A percentile compares a stretch with the other conserved stretches of the same genome.
Conservation (phyloP, 2,329 filamentous ascomycete genomes). For the Dactylellina drechsleri region DNA sequence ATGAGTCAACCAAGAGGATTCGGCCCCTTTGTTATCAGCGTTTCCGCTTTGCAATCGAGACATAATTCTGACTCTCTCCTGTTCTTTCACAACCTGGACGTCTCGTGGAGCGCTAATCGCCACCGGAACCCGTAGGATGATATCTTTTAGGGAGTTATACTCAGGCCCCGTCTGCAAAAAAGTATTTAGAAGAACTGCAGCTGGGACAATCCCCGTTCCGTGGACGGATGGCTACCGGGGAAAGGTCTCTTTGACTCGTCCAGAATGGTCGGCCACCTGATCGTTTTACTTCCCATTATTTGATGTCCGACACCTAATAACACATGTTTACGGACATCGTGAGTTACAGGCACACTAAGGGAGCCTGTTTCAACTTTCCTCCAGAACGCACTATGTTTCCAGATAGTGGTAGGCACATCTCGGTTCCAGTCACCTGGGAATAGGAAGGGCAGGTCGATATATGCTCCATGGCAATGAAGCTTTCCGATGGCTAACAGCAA, state of each 20-base stretch:
- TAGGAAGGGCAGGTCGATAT: slow-evolving; percentile 59
- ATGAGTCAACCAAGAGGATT: background rate
- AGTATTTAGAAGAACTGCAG: slow-evolving; percentile 63
- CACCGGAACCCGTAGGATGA: slow-evolving; percentile 61
- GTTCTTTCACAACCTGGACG: slow-evolving; percentile 61
- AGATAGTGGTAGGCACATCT: slow-evolving; percentile 58
- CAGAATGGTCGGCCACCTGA: slow-evolving; percentile 56
- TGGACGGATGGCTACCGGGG: slow-evolving; percentile 62
- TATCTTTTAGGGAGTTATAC: slow-evolving; percentile 59
- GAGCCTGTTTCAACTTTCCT: slow-evolving; percentile 56
- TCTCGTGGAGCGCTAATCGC: slow-evolving; percentile 60
- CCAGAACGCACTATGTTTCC: slow-evolving; percentile 58
- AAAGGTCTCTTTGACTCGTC: slow-evolving; percentile 63
- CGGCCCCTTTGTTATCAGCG: background rate
- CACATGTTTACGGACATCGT: background rate
- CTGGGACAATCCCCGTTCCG: slow-evolving; percentile 64
- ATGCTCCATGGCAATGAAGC: slow-evolving; percentile 59
- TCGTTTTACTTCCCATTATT: background rate
- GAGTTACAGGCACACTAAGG: background rate
- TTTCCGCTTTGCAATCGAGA: slow-evolving; percentile 59
- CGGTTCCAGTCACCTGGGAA: slow-evolving; percentile 58
- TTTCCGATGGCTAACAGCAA: slow-evolving; percentile 59
- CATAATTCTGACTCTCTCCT: slow-evolving; percentile 59
- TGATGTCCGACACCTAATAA: background rate
- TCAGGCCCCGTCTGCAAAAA: slow-evolving; percentile 60